Conservation (phyloP, 495 filamentous ascomycete species). For the Hypoxylon fragiforme region DNA sequence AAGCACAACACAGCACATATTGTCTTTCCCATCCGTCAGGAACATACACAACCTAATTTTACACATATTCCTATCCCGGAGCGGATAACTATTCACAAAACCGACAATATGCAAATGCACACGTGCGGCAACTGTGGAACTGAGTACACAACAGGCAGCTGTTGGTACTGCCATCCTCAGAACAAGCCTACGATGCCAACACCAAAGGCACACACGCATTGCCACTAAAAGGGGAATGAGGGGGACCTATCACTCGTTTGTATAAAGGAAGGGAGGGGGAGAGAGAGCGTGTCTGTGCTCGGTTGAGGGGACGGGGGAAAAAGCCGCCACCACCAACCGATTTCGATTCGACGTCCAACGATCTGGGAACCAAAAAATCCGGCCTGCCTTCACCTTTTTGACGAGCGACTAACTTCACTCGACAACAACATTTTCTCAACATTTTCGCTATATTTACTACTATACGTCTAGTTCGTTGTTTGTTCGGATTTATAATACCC, state of each 20-base stretch:
- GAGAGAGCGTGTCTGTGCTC: too few species aligned
- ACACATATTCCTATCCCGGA: conserved; percentile 10
- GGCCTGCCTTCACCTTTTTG: conserved; percentile 12
- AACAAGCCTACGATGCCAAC: conserved; percentile 20
- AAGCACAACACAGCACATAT: too few species aligned
- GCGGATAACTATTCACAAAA: background rate
- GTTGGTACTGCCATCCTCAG: conserved; percentile 43
- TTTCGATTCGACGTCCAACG: conserved; percentile 16
- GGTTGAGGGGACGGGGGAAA: conserved; percentile 1
- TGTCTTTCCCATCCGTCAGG: too few species aligned
- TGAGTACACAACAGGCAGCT: conserved; percentile 42
- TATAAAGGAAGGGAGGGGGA: background rate
- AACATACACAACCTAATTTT: too few species aligned
- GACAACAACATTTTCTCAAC: conserved; percentile 12
- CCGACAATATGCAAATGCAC: conserved; percentile 39
- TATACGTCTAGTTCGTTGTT: conserved; percentile 8
- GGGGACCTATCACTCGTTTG: background rate
- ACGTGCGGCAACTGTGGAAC: conserved; percentile 41
- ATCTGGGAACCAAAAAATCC: conserved; percentile 9
- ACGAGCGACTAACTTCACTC: conserved; percentile 7
- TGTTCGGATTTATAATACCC: too few species aligned
- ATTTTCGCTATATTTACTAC: conserved; percentile 10
- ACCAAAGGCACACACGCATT: conserved; percentile 17
- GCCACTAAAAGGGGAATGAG: conserved; percentile 15
- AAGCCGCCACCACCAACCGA: conserved; percentile 6